Evolutionary conservation across 2,329 filamentous ascomycete genomes (phyloP).

Genomic region (Paracorniculantispora psalliotae): DNA sequence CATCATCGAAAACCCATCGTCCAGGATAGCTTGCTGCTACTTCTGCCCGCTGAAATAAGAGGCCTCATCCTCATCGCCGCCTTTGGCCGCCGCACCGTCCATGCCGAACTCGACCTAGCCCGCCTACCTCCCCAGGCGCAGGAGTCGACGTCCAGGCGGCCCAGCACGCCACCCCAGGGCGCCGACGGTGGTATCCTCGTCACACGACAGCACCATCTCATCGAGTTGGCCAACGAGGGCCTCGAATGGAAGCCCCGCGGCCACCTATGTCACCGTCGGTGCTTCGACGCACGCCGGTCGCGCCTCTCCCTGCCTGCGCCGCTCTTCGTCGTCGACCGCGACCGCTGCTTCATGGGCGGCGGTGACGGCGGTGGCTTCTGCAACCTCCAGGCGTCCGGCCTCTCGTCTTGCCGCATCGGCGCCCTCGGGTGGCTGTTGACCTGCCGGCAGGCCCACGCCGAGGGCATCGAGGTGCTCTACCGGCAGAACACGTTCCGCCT

Average conservation of each 20-base stretch:
- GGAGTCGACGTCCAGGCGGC: not conserved
- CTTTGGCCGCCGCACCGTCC: slow-evolving; percentile 8
- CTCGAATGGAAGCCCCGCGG: not conserved
- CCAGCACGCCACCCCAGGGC: not conserved
- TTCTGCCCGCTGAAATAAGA: not conserved
- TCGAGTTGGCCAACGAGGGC: not conserved
- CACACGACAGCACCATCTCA: not conserved
- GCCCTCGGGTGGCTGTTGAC: slow-evolving; percentile 7
- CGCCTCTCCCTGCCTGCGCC: not conserved
- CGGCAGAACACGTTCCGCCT: slow-evolving; percentile 6
- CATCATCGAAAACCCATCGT: not conserved
- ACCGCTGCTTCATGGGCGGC: not conserved
- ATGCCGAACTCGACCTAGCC: slow-evolving; percentile 2
- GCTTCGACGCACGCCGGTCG: not conserved
- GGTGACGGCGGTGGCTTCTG: not conserved
- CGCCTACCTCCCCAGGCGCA: not conserved
- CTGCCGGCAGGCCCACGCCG: slow-evolving; percentile 7
- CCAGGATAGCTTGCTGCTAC: not conserved
- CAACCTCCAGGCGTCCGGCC: not conserved
- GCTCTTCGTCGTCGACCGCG: slow-evolving; percentile 9
- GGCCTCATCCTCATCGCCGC: slow-evolving; percentile 4
- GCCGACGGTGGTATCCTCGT: not conserved
- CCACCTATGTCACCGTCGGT: slow-evolving; percentile 4
- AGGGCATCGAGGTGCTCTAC: slow-evolving; percentile 9
- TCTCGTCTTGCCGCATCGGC: not conserved